A percentile compares a stretch with the other conserved stretches of the same genome.
Evolutionary conservation across 345 rosid genomes (phyloP).

Genomic region (Citrus unshiu): DNA sequence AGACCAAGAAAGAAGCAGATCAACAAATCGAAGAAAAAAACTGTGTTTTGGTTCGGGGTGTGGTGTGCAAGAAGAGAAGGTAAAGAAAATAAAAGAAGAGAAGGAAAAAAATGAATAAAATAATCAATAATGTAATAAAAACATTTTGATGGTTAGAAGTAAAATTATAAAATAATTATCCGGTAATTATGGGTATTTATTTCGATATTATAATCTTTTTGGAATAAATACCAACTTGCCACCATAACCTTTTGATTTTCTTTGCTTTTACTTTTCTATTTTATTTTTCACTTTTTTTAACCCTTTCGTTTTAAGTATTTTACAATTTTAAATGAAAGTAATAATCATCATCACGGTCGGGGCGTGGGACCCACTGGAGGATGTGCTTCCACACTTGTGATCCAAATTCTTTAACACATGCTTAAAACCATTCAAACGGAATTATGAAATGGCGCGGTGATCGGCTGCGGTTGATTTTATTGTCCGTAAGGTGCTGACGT

Average conservation of each 20-base stretch:
- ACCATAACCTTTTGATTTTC: not conserved
- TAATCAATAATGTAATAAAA: not conserved
- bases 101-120: not conserved
- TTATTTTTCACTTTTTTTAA: not conserved
- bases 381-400: constrained; percentile 43
- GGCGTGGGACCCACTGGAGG: constrained; percentile 32
- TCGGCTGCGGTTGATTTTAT: not conserved
- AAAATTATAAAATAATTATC: constrained; percentile 4
- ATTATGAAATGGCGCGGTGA: not conserved
- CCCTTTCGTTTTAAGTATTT: constrained; percentile 10
- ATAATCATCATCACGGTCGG: constrained; percentile 38
- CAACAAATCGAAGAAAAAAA: constrained; percentile 72
- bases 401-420: constrained; percentile 46
- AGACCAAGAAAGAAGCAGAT: constrained; percentile 56
- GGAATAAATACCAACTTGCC: not conserved
- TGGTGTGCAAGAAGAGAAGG: constrained; percentile 46
- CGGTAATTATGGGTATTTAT: constrained; percentile 22
- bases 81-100: constrained; percentile 26
- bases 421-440: constrained; percentile 14
- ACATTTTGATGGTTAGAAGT: constrained; percentile 2
- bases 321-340: constrained; percentile 13
- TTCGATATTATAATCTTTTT: constrained; percentile 13
- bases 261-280: not conserved
- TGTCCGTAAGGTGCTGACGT: not conserved
- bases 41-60: constrained; percentile 20